A percentile compares a stretch with the other conserved stretches of the same genome.
Evolutionary conservation across 306 rosid genomes (phyloP).

Genomic region (Rosa lucieae): DNA sequence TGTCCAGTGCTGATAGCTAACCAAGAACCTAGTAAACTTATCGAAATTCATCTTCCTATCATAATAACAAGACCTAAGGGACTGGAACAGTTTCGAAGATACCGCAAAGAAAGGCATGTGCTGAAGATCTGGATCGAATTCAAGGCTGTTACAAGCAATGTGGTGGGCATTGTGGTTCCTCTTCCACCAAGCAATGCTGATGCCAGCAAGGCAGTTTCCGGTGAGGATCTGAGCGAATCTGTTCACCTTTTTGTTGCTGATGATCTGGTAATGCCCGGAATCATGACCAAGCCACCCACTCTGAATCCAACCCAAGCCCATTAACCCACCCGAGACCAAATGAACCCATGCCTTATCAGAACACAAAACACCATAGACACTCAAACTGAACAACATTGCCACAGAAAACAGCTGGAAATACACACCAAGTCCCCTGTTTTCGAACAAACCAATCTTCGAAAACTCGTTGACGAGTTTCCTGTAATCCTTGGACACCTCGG

Average conservation of each 20-base stretch:
- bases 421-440: constrained; percentile 54
- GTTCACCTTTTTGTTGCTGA: constrained; percentile 34
- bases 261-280: constrained; percentile 65
- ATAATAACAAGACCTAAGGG: constrained; percentile 52
- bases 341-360: constrained; percentile 57
- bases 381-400: constrained; percentile 39
- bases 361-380: constrained; percentile 47
- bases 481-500: constrained; percentile 70
- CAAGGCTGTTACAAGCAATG: constrained; percentile 67
- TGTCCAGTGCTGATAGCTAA: constrained; percentile 76
- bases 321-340: constrained; percentile 35
- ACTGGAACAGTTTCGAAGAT: constrained; percentile 49
- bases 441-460: constrained; percentile 56
- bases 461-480: constrained; percentile 57
- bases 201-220: constrained; percentile 72
- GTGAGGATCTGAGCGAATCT: constrained; percentile 49
- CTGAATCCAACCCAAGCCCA: constrained; percentile 69
- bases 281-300: constrained; percentile 76
- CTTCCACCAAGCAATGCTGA: constrained; percentile 81
- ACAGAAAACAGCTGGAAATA: constrained; percentile 31
- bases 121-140: constrained; percentile 77
- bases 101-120: constrained; percentile 67
- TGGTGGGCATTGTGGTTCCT: constrained; percentile 82
- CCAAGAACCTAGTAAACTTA: constrained; percentile 47
- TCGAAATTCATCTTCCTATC: constrained; percentile 56